Percentiles rank a stretch among this genome's conserved stretches.
Evolutionary conservation across 805 yeast species (phyloP).

Genomic region (Myxozyma melibiosi): DNA sequence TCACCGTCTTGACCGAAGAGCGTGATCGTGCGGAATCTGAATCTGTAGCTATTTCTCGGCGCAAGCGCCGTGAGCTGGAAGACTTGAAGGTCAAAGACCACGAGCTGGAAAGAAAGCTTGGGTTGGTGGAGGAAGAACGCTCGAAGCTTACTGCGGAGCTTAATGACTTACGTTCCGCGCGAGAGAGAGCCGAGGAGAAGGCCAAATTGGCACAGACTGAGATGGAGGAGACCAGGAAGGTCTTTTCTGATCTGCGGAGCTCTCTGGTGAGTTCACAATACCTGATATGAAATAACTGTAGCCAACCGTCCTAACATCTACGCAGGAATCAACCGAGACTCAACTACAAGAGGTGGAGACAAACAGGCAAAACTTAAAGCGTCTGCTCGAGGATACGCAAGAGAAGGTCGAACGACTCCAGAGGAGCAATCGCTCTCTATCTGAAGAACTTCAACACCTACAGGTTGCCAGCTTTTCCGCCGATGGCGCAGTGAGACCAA

Average conservation of each 20-base stretch:
- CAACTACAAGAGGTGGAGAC: slow-evolving; percentile 39
- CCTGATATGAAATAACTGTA: not conserved
- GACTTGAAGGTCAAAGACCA: slow-evolving; percentile 53
- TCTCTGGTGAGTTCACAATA: slow-evolving; percentile 25
- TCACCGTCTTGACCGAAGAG: slow-evolving; percentile 59
- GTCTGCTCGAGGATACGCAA: slow-evolving; percentile 43
- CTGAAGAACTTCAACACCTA: slow-evolving; percentile 40
- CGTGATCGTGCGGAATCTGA: slow-evolving; percentile 62
- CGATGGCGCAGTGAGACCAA: slow-evolving; percentile 12
- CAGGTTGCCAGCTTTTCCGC: slow-evolving; percentile 35
- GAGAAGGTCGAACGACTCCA: slow-evolving; percentile 44
- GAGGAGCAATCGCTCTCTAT: slow-evolving; percentile 40
- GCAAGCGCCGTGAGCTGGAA: slow-evolving; percentile 66
- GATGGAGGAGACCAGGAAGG: slow-evolving; percentile 36
- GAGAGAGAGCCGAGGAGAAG: slow-evolving; percentile 37
- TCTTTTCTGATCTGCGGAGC: slow-evolving; percentile 33
- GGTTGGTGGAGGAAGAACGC: slow-evolving; percentile 31
- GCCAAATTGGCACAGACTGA: slow-evolving; percentile 38
- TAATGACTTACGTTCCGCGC: slow-evolving; percentile 33
- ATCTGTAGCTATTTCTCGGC: slow-evolving; percentile 51
- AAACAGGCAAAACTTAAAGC: slow-evolving; percentile 41
- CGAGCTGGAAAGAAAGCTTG: slow-evolving; percentile 46
- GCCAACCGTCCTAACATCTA: not conserved
- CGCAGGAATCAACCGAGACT: slow-evolving; percentile 35
- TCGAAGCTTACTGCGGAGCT: slow-evolving; percentile 29